These are phyloP conservation scores for Schwanniomyces etchellsii DNA, from an alignment of 1,139 yeast species.

Conservation along the genomic window DNA sequence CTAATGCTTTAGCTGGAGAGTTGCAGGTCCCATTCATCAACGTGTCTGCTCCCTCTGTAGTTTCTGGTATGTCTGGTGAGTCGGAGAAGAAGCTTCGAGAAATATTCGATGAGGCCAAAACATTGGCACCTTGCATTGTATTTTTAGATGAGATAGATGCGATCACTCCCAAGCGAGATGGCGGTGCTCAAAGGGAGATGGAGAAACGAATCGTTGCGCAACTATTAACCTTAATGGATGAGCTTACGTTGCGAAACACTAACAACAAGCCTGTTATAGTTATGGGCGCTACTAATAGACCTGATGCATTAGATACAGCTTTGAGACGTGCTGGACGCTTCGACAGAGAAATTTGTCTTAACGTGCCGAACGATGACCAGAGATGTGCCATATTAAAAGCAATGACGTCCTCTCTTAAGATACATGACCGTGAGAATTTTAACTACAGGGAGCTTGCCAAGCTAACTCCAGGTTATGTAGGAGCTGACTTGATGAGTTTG, in stretches of 20 bases:
- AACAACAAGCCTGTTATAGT: conserved; percentile 80
- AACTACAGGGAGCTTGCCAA: conserved; percentile 76
- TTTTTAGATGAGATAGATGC: conserved; percentile 97
- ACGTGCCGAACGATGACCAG: conserved; percentile 86
- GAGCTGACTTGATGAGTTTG: conserved; percentile 92
- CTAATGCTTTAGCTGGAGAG: conserved; percentile 94
- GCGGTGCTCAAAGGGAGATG: conserved; percentile 97
- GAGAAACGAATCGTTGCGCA: conserved; percentile 97
- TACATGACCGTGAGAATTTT: conserved; percentile 53
- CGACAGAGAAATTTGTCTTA: conserved; percentile 53
- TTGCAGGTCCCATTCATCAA: conserved; percentile 88
- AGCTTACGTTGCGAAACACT: conserved; percentile 78
- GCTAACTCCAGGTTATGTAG: conserved; percentile 96
- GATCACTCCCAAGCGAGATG: conserved; percentile 94
- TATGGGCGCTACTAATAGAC: conserved; percentile 46
- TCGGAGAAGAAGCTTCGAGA: conserved; percentile 92
- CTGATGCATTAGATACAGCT: conserved; percentile 45
- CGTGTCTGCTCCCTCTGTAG: conserved; percentile 92
- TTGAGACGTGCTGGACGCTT: conserved; percentile 46
- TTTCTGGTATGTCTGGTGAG: conserved; percentile 99
- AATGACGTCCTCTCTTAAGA: conserved; percentile 62
- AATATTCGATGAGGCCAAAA: conserved; percentile 86
- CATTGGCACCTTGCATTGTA: conserved; percentile 84
- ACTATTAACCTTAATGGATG: conserved; percentile 89
- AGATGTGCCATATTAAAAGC: conserved; percentile 71